Conservation (phyloP, 305 asterid genomes). For the Fraxinus angustifolia region DNA sequence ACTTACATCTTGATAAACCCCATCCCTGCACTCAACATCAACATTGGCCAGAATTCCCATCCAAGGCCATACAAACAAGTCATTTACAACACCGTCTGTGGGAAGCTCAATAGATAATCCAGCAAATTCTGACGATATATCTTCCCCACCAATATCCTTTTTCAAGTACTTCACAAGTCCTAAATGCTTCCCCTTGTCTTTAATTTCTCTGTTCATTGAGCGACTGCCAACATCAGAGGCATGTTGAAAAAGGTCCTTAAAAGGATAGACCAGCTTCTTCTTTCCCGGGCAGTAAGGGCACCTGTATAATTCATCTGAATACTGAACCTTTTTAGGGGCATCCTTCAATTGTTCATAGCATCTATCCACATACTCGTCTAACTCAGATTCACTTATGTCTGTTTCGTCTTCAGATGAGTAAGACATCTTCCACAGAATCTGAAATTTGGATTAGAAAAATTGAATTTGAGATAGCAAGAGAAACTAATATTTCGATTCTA, state of each 20-base stretch:
- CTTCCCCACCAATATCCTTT: slow-evolving; percentile 30
- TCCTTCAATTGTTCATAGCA: slow-evolving; percentile 42
- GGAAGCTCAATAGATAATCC: slow-evolving; percentile 32
- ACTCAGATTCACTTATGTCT: slow-evolving; percentile 55
- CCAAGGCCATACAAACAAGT: slow-evolving; percentile 64
- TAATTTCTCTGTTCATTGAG: slow-evolving; percentile 40
- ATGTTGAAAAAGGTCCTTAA: slow-evolving; percentile 47
- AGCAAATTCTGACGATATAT: slow-evolving; percentile 28
- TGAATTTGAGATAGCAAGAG: slow-evolving; percentile 1
- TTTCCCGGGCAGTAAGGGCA: slow-evolving; percentile 76
- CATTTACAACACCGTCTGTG: slow-evolving; percentile 21
- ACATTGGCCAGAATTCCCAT: slow-evolving; percentile 57
- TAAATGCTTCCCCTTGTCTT: slow-evolving; percentile 52
- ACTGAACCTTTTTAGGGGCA: slow-evolving; percentile 32
- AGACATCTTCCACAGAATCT: slow-evolving; percentile 35
- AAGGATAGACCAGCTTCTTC: slow-evolving; percentile 47
- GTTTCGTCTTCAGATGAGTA: slow-evolving; percentile 55
- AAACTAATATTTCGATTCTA: not conserved
- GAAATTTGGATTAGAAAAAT: slow-evolving; percentile 13
- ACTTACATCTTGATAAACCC: slow-evolving; percentile 30
- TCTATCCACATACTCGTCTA: slow-evolving; percentile 48
- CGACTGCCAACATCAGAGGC: slow-evolving; percentile 48
- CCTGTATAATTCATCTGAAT: slow-evolving; percentile 43
- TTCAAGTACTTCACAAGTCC: slow-evolving; percentile 46
- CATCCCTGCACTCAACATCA: slow-evolving; percentile 35